Evolutionary conservation across 2,329 filamentous ascomycete genomes (phyloP).

Genomic region (Neoarthrinium moseri): DNA sequence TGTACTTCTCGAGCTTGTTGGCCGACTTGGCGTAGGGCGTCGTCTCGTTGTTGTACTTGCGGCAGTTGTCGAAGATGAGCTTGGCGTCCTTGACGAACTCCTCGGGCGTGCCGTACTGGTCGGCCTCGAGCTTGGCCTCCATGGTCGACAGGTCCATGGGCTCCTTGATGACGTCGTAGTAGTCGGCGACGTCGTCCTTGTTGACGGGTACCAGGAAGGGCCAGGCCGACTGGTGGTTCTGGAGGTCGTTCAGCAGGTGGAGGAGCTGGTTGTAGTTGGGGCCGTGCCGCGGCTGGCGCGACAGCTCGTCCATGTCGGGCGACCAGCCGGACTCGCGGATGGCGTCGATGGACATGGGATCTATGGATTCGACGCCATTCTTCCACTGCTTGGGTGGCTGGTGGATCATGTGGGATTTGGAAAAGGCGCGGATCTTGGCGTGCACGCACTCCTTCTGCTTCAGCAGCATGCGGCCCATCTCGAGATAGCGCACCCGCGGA

Average conservation of each 20-base stretch:
- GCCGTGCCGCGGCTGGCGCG: constrained; percentile 89
- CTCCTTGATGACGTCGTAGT: constrained; percentile 97
- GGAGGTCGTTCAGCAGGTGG: constrained; percentile 89
- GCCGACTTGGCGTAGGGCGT: constrained; percentile 95
- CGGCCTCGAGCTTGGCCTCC: constrained; percentile 92
- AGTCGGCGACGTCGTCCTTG: constrained; percentile 94
- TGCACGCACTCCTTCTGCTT: constrained; percentile 97
- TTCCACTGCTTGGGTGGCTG: constrained; percentile 83
- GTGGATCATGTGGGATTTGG: constrained; percentile 84
- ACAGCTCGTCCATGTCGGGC: constrained; percentile 95
- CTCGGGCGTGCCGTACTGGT: constrained; percentile 86
- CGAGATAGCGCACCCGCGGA: constrained; percentile 89
- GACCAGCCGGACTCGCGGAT: constrained; percentile 95
- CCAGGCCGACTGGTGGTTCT: constrained; percentile 92
- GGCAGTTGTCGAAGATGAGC: constrained; percentile 91
- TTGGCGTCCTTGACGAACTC: constrained; percentile 89
- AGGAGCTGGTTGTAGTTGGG: constrained; percentile 95
- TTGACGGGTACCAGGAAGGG: constrained; percentile 94
- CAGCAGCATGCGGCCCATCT: constrained; percentile 87
- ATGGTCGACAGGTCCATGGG: constrained; percentile 97
- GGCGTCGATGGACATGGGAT: constrained; percentile 81
- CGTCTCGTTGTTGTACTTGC: constrained; percentile 92
- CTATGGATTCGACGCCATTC: constrained; percentile 70
- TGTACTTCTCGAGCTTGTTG: constrained; percentile 88
- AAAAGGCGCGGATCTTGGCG: constrained; percentile 91